Percentiles rank a stretch among this genome's conserved stretches.
These are phyloP conservation scores for Papiliotrema terrestris DNA, from an alignment of 1,284 basidiomycete species.

Conservation along the genomic window DNA sequence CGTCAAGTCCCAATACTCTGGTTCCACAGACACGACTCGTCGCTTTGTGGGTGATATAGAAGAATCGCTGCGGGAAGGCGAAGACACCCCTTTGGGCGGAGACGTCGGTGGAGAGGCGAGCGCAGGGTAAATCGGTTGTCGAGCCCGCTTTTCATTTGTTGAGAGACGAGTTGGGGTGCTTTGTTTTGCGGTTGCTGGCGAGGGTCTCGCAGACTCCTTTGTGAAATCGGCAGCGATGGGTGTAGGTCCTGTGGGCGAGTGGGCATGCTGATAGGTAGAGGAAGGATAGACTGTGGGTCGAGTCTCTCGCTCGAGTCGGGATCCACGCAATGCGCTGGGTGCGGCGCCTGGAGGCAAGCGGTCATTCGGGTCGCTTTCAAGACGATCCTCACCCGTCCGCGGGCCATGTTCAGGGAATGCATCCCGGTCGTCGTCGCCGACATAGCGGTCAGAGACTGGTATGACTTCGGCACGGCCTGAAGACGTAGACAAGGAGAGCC, in stretches of 20 bases:
- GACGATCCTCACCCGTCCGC: slow-evolving; percentile 5
- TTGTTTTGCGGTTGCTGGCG: neutral
- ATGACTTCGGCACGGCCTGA: neutral
- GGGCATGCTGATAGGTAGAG: neutral
- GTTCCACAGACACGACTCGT: neutral
- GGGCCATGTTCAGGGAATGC: neutral
- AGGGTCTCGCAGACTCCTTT: no score
- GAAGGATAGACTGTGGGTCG: neutral
- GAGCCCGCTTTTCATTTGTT: neutral
- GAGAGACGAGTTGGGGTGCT: neutral
- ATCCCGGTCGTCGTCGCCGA: no score
- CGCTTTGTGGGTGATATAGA: neutral
- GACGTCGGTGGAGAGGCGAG: slow-evolving; percentile 4
- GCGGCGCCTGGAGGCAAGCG: slow-evolving; percentile 10
- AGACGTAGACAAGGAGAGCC: slow-evolving; percentile 17
- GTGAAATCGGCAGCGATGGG: no score
- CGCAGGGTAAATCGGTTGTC: slow-evolving; percentile 5
- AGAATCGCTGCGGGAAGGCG: neutral
- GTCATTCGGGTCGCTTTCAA: slow-evolving; percentile 4
- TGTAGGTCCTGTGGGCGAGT: neutral
- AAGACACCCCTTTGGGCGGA: neutral
- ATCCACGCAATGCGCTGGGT: neutral
- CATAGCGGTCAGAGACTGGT: no score
- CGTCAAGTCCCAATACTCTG: neutral
- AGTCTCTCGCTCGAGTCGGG: neutral